Evolutionary conservation across 2,329 filamentous ascomycete genomes (phyloP), one percentile per base, ranked within the genome.

Genomic region (Penicillium rolfsii): DNA sequence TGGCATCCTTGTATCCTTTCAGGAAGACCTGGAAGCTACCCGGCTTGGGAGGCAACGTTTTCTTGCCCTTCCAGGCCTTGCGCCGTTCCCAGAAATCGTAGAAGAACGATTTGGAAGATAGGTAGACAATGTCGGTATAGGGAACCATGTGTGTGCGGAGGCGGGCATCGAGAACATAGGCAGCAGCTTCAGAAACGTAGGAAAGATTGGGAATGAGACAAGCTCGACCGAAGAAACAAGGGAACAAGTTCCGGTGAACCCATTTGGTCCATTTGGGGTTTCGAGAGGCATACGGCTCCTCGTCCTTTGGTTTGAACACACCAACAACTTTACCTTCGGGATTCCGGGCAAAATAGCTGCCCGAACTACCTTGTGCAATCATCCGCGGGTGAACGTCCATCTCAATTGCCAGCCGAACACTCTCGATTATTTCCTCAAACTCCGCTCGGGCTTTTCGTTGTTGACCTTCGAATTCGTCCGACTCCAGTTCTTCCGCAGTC

Each of bases 211-310:
- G 95, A 75, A 99, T 99, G 57, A 99, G 86, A 72, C 93, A 98
- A 49, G 94, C 93, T 71, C 95, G 85, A 19, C 95, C 95, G 71
- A 99, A 99, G 77, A 91, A 97, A 80, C 96, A 99, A 8, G 95
- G 95, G 70, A 99, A 98, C 66, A 99, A 76, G 75, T 99, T 99
- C 65, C 95, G 85, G 77, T 99, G 95, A 80, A 99, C 93, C 95
- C 95, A 99, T 79, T 99, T 99, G 70, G 96, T 98, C 94, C 94
- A 98, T 76, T 99, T 99, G 5, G 95, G 95, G 74, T 99, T 99
- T 68, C 92, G 90, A 35, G 91, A 95, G 1, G 95, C 95, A 74
- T 97, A 99, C 0, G 95, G 95, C 77, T 99, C 96, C 79, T 99
- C 95, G 70, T 99, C 95, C 79, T 99, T 99, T 45, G 95, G 95